These are phyloP conservation scores for Claviceps cyperi DNA, from an alignment of 2,329 filamentous ascomycete species.

Conservation along the genomic window DNA sequence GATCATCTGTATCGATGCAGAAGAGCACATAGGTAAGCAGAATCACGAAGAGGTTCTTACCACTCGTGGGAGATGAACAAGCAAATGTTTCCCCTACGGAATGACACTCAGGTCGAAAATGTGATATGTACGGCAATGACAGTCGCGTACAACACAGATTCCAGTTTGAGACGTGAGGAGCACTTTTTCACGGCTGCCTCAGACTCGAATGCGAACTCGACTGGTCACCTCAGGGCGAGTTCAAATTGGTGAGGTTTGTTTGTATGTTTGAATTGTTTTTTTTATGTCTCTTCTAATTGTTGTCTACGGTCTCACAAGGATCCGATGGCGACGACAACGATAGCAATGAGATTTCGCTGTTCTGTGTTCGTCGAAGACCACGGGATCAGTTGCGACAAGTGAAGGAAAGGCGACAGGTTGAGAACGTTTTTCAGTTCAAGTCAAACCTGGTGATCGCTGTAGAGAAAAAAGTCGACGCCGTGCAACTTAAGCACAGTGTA, in stretches of 20 bases:
- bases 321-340: constrained; percentile 15
- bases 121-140: constrained; percentile 9
- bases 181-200: background rate
- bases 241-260: constrained; percentile 5
- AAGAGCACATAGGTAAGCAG: background rate
- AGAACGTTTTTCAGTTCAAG: constrained; percentile 29
- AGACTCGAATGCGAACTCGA: constrained; percentile 8
- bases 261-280: constrained; percentile 6
- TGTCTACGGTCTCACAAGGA: constrained; percentile 24
- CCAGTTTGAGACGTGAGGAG: background rate
- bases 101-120: constrained; percentile 19
- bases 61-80: constrained; percentile 87
- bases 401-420: constrained; percentile 17
- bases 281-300: constrained; percentile 17
- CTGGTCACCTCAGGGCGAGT: constrained; percentile 18
- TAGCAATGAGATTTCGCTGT: constrained; percentile 20
- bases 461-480: constrained; percentile 14
- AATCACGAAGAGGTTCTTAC: constrained; percentile 29
- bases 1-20: no score
- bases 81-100: constrained; percentile 80
- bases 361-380: constrained; percentile 21
- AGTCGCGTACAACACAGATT: constrained; percentile 9
- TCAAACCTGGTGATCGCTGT: constrained; percentile 15
- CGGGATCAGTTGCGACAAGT: constrained; percentile 19
- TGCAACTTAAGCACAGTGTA: constrained; percentile 7